Base-by-base conservation (phyloP, 371 early-diverging fungal genomes). In the Mortierella sp. region DNA sequence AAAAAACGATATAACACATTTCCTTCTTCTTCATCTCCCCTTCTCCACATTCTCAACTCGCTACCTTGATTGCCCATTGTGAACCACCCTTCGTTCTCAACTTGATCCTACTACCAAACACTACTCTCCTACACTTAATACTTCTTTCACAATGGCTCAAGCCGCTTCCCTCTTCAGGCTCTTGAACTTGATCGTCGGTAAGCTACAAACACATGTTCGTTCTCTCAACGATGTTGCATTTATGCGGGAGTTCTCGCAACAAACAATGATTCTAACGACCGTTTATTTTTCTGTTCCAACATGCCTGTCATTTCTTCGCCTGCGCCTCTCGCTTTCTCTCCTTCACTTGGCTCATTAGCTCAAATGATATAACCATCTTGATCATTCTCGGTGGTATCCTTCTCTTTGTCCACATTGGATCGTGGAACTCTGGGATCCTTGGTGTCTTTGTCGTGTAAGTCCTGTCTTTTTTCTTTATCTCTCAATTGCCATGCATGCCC, bases 101-200 rank as follows among this genome's bases (percentile, higher is more conserved):
- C 51, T 31, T 55, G 19, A 10, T 37, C 21, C 44, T n/a, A 34
- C 72, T 64, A 21, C 48, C 4, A 9, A 24, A 44, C 34, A 31
- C 73, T 59, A 43, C 40, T 24, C 61, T 24, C 10, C 21, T 70
- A 40, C 14, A 51, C 8, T 64, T 31, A 44, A 67, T 37, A 43
- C 48, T 43, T 24, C 6, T 44, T 51, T 72, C 79, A 76, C 40
- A 53, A 84, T 84, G 84, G 77, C 81, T 53, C 79, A 79, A 71
- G 84, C 80, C 73, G 80, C 84, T 14, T 75, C 78, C n/a, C 80
- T 84, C 57, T 84, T 80, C 73, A 74, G 84, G 31, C 69, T 84
- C 31, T 48, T 84, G 78, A 84, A 84, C 69, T 57, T 84, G 16
- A n/a, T 84, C 44, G 59, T 75, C 53, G 76, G 85, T 84, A 84